These are phyloP conservation scores for Isoetes taiwanensis DNA, from an alignment of 75 land plant genomes.

Conservation along the genomic window DNA sequence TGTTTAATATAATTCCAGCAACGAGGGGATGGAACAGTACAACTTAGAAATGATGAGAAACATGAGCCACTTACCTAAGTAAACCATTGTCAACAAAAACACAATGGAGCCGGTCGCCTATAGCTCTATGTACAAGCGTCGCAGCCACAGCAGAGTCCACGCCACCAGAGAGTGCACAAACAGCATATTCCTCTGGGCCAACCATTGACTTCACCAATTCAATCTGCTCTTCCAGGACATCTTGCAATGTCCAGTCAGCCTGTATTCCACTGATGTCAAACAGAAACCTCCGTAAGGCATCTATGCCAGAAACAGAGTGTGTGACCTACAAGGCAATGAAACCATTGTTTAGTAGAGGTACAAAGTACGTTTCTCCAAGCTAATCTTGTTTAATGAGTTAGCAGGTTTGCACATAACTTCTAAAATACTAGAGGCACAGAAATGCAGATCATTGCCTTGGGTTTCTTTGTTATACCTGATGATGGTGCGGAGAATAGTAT, in stretches of 20 bases:
- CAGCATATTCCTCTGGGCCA: conserved; percentile 69
- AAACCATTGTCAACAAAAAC: conserved; percentile 94
- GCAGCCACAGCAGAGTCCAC: conserved; percentile 97
- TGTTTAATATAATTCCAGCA: neutral
- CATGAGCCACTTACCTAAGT: conserved; percentile 39
- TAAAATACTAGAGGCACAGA: too few relatives aligned
- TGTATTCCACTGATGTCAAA: conserved; percentile 56
- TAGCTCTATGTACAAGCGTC: conserved; percentile 77
- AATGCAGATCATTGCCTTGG: too few relatives aligned
- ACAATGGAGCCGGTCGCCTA: conserved; percentile 89
- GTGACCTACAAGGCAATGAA: conserved; percentile 46
- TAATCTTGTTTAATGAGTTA: too few relatives aligned
- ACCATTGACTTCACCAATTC: conserved; percentile 37
- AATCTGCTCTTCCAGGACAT: conserved; percentile 70
- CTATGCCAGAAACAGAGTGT: conserved; percentile 69
- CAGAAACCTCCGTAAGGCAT: conserved; percentile 53
- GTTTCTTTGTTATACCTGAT: too few relatives aligned
- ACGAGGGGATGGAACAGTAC: too few relatives aligned
- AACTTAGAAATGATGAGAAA: neutral
- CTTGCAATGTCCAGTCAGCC: conserved; percentile 74
- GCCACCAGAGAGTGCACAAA: conserved; percentile 93
- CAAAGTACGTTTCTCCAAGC: too few relatives aligned
- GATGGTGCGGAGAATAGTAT: too few relatives aligned
- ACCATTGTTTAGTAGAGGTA: neutral
- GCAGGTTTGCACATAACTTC: too few relatives aligned